Base-by-base conservation (phyloP, 352 stramenopile genomes). In the Globisporangium echinulatum region DNA sequence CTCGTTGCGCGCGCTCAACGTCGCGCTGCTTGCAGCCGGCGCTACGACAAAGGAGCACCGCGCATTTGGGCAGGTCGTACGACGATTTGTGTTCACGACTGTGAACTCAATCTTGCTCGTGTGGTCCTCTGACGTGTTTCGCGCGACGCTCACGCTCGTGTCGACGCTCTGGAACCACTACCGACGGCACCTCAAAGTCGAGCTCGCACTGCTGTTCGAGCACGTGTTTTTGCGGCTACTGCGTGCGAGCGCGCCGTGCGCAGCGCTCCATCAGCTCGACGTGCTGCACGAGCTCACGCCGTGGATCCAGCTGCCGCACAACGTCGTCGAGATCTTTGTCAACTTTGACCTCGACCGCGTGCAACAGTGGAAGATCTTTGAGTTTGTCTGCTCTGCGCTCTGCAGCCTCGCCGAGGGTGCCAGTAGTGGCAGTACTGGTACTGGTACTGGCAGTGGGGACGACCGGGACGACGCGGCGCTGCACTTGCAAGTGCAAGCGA, bases 341-440 rank as follows among this genome's bases (percentile, higher is more conserved):
- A 95, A 95, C 56, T 95, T 93, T 49, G 85, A 95, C 66, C 71
- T 95, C 70, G 84, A 95, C 57, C 69, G 82, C 19, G 77, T 93
- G 13, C 85, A 95, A 53, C 82, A 94, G 56, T 95, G 85, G 85
- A 95, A 92, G 52, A 92, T 93, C 38, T 93, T 93, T 51, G 85
- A 95, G 62, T 85, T 91, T 40, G 75, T 93, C 40, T 92, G 78
- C 52, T 82, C 73, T 0, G 77, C 79, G 0, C 54, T 95, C 36
- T 91, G 85, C 39, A 85, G 70, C 11, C 90, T 93, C 40, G 78
- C 82, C 11, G 85, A 95, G 64, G 77, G 81, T 5, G 15, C 70
- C 46, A 50, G 46, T 14, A 17, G 46, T 5, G 7, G 11, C 7
- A 50, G 17, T n/a, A 50, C 15, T 50, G 46, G 15, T 4, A 36